Base-by-base conservation (phyloP, 345 rosid species). In the Xanthoceras sorbifolium region DNA sequence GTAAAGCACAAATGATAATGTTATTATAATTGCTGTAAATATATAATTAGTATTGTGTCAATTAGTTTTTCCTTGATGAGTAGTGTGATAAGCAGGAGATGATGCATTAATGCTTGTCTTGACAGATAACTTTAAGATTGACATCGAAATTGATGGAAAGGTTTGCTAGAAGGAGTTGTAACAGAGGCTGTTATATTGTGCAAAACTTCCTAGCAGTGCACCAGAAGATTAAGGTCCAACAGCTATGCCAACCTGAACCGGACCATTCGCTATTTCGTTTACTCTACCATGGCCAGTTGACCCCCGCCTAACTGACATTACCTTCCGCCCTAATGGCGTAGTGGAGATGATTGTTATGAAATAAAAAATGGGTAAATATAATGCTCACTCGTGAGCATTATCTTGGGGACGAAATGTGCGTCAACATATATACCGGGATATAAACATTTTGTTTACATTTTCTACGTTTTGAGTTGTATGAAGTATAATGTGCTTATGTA, bases 91-190 rank as follows among this genome's bases (percentile, higher is more conserved):
- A 32, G 44, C 15, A 36, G 65, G 52, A 60, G 70, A 40, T 76
- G 42, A 17, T n/a, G 6, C 17, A 55, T 31, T 71, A 57, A 38
- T 75, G 79, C 67, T n/a, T 66, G 55, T 64, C 23, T 32, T 23
- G 50, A 72, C 82, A 91, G 98, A 85, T 83, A 82, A 80, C 50
- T 22, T 93, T 55, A 87, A 76, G 77, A 89, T 92, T 44, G 88
- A 84, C 64, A 83, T 92, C 29, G 73, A 79, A 74, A 74, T 79
- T 1, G 80, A 87, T 61, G 98, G 97, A 26, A 85, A 72, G 76
- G 92, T 94, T 77, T 70, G 78, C 54, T 93, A 71, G 60, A 82
- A 76, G 98, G 94, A 17, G n/a, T n/a, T n/a, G 81, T 88, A 36
- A 78, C 83, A 0, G 86, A 85, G 36, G 82, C 77, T 29, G 83